phyloP scores from a whole-genome alignment of 257 asterid species.

The Marsdenia floribunda region DNA sequence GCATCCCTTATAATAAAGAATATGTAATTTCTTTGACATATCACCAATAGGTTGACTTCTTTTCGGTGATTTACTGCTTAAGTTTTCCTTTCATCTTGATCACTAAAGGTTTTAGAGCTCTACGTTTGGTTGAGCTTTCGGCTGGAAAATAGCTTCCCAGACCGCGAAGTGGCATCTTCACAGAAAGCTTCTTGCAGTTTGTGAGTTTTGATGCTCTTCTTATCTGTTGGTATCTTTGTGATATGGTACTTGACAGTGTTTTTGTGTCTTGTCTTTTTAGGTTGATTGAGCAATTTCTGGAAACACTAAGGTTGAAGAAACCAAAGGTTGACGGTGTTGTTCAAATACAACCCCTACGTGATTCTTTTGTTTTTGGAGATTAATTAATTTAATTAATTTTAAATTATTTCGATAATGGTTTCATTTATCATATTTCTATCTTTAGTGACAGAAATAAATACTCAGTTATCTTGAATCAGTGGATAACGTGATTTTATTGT shows the following conservation, averaged over 20 bases:
- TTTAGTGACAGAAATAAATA: no score
- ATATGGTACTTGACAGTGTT: constrained; percentile 2
- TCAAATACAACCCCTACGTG: no score
- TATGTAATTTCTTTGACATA: neutral
- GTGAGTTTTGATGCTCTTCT: constrained; percentile 35
- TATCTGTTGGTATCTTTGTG: neutral
- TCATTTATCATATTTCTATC: no score
- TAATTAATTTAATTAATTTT: no score
- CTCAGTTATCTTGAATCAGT: no score
- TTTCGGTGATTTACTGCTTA: neutral
- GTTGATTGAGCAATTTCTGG: constrained; percentile 85
- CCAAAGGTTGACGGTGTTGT: constrained; percentile 21
- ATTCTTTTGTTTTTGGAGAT: no score
- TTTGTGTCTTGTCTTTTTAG: constrained; percentile 24
- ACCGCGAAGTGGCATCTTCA: constrained; percentile 78
- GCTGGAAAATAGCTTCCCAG: constrained; percentile 82
- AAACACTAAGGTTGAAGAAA: constrained; percentile 41
- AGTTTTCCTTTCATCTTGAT: constrained; percentile 9
- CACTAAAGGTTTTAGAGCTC: constrained; percentile 73
- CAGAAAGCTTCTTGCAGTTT: constrained; percentile 88
- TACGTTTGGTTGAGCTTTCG: constrained; percentile 93
- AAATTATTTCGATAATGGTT: no score
- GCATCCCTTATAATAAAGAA: neutral
- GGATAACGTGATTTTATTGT: no score
- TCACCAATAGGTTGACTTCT: neutral